These are phyloP conservation scores for Lactarius deliciosus DNA, from an alignment of 768 basidiomycete genomes.

Conservation along the genomic window DNA sequence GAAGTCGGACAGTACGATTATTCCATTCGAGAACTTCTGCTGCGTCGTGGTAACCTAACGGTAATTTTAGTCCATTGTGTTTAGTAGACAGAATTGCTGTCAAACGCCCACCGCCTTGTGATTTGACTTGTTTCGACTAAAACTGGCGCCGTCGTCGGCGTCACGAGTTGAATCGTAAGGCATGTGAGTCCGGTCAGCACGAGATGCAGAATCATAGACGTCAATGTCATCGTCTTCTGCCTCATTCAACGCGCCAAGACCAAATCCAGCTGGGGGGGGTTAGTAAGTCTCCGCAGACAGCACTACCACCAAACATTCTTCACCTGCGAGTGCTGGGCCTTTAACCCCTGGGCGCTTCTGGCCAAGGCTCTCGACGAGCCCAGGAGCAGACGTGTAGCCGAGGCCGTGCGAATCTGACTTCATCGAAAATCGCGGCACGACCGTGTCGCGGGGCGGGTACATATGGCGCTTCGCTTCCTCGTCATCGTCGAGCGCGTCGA, in stretches of 20 bases:
- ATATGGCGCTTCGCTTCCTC: slow-evolving; percentile 85
- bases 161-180: slow-evolving; percentile 66
- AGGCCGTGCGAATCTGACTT: slow-evolving; percentile 83
- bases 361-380: slow-evolving; percentile 60
- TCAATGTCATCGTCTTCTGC: slow-evolving; percentile 93
- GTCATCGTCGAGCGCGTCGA: slow-evolving; percentile 47
- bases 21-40: slow-evolving; percentile 71
- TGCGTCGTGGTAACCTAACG: slow-evolving; percentile 29
- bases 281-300: not conserved
- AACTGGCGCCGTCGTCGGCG: slow-evolving; percentile 60
- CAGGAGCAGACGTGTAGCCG: slow-evolving; percentile 69
- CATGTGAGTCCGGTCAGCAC: slow-evolving; percentile 45
- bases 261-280: slow-evolving; percentile 66
- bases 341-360: slow-evolving; percentile 31
- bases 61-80: slow-evolving; percentile 16
- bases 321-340: slow-evolving; percentile 62
- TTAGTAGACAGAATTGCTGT: not conserved
- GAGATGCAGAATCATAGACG: slow-evolving; percentile 58
- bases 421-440: slow-evolving; percentile 55
- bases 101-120: slow-evolving; percentile 11
- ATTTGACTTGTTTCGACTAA: slow-evolving; percentile 27
- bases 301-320: slow-evolving; percentile 17
- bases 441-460: slow-evolving; percentile 81
- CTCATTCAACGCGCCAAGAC: slow-evolving; percentile 86
- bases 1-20: slow-evolving; percentile 74